Conservation (phyloP, 2,329 filamentous ascomycete species). For the Fusarium sp. region DNA sequence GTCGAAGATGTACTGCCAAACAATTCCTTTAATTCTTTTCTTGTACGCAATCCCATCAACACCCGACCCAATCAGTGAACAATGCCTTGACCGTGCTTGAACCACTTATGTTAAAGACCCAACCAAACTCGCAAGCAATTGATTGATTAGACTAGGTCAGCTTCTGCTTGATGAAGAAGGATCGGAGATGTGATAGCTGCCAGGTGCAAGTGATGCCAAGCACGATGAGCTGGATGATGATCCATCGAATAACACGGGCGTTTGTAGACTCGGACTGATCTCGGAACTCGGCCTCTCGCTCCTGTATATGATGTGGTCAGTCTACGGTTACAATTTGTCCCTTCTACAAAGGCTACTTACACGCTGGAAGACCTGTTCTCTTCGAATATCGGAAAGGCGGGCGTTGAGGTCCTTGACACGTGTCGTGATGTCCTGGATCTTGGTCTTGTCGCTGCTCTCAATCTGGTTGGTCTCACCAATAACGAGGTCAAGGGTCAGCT, state of each 20-base stretch:
- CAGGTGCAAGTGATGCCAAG: constrained; percentile 92
- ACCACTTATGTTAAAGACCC: constrained; percentile 15
- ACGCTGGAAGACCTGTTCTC: constrained; percentile 97
- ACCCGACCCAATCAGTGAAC: constrained; percentile 19
- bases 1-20: constrained; percentile 30
- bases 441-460: constrained; percentile 92
- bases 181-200: constrained; percentile 95
- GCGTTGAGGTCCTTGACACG: constrained; percentile 92
- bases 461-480: constrained; percentile 96
- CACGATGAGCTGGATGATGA: constrained; percentile 88
- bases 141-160: constrained; percentile 76
- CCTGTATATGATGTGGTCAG: constrained; percentile 65
- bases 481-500: constrained; percentile 88
- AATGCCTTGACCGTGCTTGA: constrained; percentile 10
- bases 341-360: constrained; percentile 65
- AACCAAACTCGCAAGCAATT: constrained; percentile 13
- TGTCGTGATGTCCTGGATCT: constrained; percentile 90
- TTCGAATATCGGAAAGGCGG: constrained; percentile 86
- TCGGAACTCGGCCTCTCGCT: constrained; percentile 97
- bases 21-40: constrained; percentile 26
- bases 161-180: constrained; percentile 99
- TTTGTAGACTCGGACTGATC: constrained; percentile 98
- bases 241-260: constrained; percentile 92
- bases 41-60: constrained; percentile 25
- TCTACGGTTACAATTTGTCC: neutral